These are phyloP conservation scores for Pelargonium australe DNA, from an alignment of 441 rosid species.

Conservation along the genomic window DNA sequence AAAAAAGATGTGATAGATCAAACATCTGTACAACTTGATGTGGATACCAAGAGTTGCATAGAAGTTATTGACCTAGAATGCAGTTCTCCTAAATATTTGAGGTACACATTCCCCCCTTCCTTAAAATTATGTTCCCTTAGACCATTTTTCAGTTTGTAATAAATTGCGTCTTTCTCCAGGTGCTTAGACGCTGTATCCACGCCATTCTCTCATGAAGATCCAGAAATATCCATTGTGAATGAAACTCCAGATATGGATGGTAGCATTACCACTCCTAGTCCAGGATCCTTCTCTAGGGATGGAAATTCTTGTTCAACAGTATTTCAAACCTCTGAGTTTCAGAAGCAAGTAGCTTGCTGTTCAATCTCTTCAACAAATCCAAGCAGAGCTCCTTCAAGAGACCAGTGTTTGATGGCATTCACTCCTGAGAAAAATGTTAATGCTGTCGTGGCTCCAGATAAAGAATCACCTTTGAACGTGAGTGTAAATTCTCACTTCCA, in stretches of 20 bases:
- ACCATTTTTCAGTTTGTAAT: background rate
- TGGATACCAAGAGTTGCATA: conserved; percentile 26
- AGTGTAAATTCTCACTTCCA: conserved; percentile 69
- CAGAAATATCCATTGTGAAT: conserved; percentile 43
- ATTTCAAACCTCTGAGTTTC: conserved; percentile 46
- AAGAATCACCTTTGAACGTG: conserved; percentile 45
- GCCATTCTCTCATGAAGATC: conserved; percentile 44
- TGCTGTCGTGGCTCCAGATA: conserved; percentile 39
- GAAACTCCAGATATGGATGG: conserved; percentile 46
- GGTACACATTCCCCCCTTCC: conserved; percentile 42
- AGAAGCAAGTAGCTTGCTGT: conserved; percentile 39
- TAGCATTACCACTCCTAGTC: conserved; percentile 33
- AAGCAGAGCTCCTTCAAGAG: conserved; percentile 27
- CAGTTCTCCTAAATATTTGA: conserved; percentile 33
- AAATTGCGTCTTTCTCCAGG: conserved; percentile 40
- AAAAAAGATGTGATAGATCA: conserved; percentile 29
- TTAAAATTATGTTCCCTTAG: conserved; percentile 9
- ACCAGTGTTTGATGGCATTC: conserved; percentile 28
- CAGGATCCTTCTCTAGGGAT: conserved; percentile 44
- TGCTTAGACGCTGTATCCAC: conserved; percentile 31
- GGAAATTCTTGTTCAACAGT: conserved; percentile 42
- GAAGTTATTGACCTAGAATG: conserved; percentile 53
- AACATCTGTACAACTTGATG: conserved; percentile 30
- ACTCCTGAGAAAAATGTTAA: conserved; percentile 44
- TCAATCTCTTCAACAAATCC: conserved; percentile 33